Evolutionary conservation across 2,329 filamentous ascomycete species (phyloP).

Genomic region (Acephala macrosclerotiorum): DNA sequence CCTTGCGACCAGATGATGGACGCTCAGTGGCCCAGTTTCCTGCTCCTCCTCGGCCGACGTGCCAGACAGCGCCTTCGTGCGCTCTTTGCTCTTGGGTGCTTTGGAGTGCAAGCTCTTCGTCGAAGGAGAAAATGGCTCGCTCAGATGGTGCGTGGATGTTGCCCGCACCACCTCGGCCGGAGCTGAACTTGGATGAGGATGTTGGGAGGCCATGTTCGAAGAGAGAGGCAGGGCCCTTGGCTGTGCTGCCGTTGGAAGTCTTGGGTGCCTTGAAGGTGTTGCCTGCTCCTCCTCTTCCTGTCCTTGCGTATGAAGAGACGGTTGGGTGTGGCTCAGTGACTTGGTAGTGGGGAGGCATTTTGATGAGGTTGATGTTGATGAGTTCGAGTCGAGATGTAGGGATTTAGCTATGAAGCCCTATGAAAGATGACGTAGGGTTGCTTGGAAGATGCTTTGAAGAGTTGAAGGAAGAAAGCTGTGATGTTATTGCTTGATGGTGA

Average conservation of each 20-base stretch:
- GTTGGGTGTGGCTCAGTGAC: slow-evolving; percentile 44
- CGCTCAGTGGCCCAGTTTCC: slow-evolving; percentile 35
- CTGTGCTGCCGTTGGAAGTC: slow-evolving; percentile 35
- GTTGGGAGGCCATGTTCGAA: slow-evolving; percentile 38
- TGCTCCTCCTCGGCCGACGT: slow-evolving; percentile 43
- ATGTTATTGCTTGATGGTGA: slow-evolving; percentile 31
- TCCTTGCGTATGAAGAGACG: slow-evolving; percentile 38
- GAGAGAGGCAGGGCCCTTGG: slow-evolving; percentile 41
- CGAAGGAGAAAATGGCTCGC: slow-evolving; percentile 43
- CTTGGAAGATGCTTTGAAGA: not conserved
- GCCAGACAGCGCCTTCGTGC: slow-evolving; percentile 36
- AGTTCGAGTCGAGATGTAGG: not conserved
- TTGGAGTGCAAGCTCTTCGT: slow-evolving; percentile 43
- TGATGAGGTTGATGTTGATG: slow-evolving; percentile 8
- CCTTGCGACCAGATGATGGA: slow-evolving; percentile 33
- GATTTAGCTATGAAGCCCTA: not conserved
- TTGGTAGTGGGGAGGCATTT: slow-evolving; percentile 36
- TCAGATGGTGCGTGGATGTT: slow-evolving; percentile 41
- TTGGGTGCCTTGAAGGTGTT: slow-evolving; percentile 43
- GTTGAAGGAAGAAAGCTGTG: slow-evolving; percentile 13
- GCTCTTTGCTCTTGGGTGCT: slow-evolving; percentile 39
- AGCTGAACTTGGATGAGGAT: slow-evolving; percentile 38
- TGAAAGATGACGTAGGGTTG: not conserved
- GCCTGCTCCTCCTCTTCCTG: slow-evolving; percentile 43
- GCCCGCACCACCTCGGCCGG: slow-evolving; percentile 44